These are phyloP conservation scores for Rhodofomes roseus DNA, from an alignment of 1,284 basidiomycete genomes.

Conservation along the genomic window DNA sequence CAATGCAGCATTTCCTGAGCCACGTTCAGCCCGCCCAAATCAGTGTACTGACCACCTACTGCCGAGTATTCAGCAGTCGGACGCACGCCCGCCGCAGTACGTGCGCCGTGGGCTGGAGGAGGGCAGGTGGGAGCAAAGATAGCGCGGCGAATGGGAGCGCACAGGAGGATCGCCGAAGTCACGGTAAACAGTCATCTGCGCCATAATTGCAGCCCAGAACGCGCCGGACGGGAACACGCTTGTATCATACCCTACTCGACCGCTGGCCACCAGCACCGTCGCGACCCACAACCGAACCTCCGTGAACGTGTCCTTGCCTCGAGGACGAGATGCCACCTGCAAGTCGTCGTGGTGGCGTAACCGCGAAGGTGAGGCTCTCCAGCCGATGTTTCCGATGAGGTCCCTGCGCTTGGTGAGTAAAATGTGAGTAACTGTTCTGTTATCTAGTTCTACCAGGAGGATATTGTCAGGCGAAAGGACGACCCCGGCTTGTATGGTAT, in stretches of 20 bases:
- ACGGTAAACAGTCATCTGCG: background rate
- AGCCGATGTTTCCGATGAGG: background rate
- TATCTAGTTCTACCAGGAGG: constrained; percentile 70
- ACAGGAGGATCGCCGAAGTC: background rate
- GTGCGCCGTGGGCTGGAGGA: background rate
- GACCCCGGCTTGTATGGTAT: constrained; percentile 44
- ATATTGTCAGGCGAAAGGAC: constrained; percentile 57
- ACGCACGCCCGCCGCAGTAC: too few species aligned
- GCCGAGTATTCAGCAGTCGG: too few species aligned
- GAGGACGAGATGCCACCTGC: background rate
- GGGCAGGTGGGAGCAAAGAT: background rate
- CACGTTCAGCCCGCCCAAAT: too few species aligned
- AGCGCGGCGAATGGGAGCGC: background rate
- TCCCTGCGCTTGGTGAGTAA: background rate
- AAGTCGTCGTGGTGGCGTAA: background rate
- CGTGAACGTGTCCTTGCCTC: background rate
- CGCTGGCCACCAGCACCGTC: background rate
- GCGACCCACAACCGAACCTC: background rate
- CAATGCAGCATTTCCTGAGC: too few species aligned
- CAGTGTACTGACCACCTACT: too few species aligned
- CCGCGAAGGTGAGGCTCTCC: constrained; percentile 3
- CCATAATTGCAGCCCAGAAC: background rate
- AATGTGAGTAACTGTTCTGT: background rate
- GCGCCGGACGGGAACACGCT: background rate
- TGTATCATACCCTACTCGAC: background rate